Evolutionary conservation across 208 protist species (phyloP), one percentile per base, ranked within the genome.

Genomic region (Trypanosoma congolense): DNA sequence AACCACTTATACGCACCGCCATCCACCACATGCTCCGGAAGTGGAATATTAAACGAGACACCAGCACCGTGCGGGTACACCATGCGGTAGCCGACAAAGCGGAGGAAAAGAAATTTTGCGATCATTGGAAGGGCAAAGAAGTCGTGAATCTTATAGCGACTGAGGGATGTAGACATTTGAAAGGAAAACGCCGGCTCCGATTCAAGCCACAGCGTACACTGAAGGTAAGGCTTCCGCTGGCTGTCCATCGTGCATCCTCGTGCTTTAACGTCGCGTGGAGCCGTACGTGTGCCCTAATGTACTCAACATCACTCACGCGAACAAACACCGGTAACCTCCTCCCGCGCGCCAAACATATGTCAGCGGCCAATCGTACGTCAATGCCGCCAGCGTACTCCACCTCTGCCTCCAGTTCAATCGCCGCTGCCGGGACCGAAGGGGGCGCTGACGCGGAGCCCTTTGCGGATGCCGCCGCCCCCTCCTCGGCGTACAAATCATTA

Each of bases 101-200:
- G 81, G 14, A 94, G 68, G 0, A 91, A 41, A 18, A 86, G 70
- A 38, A 77, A 78, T 53, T 91, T 89, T 12, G 66, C 47, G 24
- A 87, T 53, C 18, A 82, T 55, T 2, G 83, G 78, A 2, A 91
- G 35, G 16, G 84, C 59, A 48, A 94, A 91, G 40, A 79, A 87
- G 47, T 91, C 72, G 26, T 58, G 66, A 44, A 94, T 81, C 22
- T 61, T 56, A 25, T 83, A 74, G 12, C 64, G 77, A 38, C 73
- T 87, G 18, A 91, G 54, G 12, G 70, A 73, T 1, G 83, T 87
- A 40, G 75, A 68, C 41, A 94, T 56, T 51, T 75, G 60, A 41
- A 90, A 68, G 43, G 85, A 80, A 46, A 94, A 94, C 35, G 68
- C 63, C 5, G 87, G 87, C 40, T 94, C 83, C 0, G 87, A 94